Conservation (phyloP, 139 green algal genomes). For the Desmodesmus armatus region DNA sequence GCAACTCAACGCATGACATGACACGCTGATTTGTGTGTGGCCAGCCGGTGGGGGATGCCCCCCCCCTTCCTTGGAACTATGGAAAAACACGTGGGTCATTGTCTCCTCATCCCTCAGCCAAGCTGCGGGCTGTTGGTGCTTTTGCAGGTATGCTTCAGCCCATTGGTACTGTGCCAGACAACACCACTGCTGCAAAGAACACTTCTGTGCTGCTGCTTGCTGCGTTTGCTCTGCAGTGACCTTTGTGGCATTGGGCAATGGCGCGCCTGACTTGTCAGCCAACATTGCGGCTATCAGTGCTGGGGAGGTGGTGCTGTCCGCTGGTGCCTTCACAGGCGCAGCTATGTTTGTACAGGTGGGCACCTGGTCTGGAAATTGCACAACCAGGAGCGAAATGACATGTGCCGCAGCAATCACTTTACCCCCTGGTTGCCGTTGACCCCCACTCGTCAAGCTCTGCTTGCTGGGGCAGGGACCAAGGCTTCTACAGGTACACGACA, state of each 20-base stretch:
- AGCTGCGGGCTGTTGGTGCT: too few relatives aligned
- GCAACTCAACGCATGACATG: not conserved
- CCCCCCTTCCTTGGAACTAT: not conserved
- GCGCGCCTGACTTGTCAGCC: constrained; percentile 87
- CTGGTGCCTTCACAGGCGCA: constrained; percentile 65
- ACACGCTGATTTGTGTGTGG: not conserved
- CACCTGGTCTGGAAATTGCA: too few relatives aligned
- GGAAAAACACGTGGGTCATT: not conserved
- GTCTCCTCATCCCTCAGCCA: not conserved
- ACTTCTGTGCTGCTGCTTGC: not conserved
- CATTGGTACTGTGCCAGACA: too few relatives aligned
- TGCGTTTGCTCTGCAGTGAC: constrained; percentile 83
- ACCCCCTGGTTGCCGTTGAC: too few relatives aligned
- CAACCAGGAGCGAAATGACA: too few relatives aligned
- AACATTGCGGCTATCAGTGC: constrained; percentile 86
- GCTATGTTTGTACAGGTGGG: constrained; percentile 82
- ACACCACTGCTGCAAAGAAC: too few relatives aligned
- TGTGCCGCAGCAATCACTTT: too few relatives aligned
- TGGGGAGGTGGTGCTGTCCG: constrained; percentile 70
- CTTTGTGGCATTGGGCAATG: constrained; percentile 92
- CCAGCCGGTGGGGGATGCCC: not conserved
- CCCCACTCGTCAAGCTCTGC: too few relatives aligned
- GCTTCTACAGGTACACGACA: too few relatives aligned
- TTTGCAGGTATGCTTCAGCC: too few relatives aligned
- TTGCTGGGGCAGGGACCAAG: too few relatives aligned